Conservation (phyloP, 495 filamentous ascomycete species). For the Pseudoneurospora amorphoporcata region DNA sequence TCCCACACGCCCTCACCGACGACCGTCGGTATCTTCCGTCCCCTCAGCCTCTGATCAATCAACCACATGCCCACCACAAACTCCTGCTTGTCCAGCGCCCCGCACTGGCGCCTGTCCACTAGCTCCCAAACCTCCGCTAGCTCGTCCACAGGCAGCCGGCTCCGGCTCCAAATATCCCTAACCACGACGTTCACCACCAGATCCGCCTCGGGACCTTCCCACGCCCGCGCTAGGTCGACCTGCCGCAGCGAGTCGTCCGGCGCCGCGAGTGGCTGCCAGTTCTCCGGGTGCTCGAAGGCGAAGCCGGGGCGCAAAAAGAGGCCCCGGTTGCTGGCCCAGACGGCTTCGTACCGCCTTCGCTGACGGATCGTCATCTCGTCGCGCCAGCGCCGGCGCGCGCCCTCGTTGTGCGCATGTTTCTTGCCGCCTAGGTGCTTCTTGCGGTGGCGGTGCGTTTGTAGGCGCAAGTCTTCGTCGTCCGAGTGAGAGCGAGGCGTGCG, state of each 20-base stretch:
- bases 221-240: constrained; percentile 6
- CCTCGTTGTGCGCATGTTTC: constrained; percentile 79
- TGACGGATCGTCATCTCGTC: constrained; percentile 67
- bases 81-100: constrained; percentile 61
- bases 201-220: constrained; percentile 27
- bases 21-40: constrained; percentile 71
- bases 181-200: constrained; percentile 70
- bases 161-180: constrained; percentile 77
- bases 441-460: constrained; percentile 33
- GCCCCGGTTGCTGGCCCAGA: constrained; percentile 90
- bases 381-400: constrained; percentile 74
- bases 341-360: constrained; percentile 85
- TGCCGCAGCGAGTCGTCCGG: neutral
- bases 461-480: constrained; percentile 44
- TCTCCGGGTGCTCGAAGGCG: constrained; percentile 3
- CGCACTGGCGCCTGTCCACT: constrained; percentile 55
- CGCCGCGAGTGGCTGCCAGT: neutral
- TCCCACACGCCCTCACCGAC: constrained; percentile 80
- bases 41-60: constrained; percentile 80
- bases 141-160: constrained; percentile 53
- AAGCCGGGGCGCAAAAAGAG: constrained; percentile 25
- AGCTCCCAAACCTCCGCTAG: constrained; percentile 79
- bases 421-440: constrained; percentile 30
- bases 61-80: constrained; percentile 96
- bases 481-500: constrained; percentile 49